Evolutionary conservation across 495 filamentous ascomycete species (phyloP).

Genomic region (Physcia stellaris): DNA sequence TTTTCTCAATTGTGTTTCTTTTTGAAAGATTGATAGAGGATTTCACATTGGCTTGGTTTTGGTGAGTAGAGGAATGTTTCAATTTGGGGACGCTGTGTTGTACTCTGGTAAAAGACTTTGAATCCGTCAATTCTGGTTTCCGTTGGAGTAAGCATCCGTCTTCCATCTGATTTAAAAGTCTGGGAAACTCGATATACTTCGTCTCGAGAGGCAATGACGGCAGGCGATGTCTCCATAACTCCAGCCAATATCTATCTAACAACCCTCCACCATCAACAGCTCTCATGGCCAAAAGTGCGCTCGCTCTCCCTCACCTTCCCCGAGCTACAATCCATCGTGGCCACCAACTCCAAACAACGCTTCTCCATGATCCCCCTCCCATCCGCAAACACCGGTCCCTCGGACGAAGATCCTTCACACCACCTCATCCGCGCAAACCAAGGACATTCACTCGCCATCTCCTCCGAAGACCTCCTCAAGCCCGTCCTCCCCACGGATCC

Average conservation of each 20-base stretch:
- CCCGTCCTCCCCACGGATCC: conserved; percentile 30
- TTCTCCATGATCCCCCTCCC: conserved; percentile 1
- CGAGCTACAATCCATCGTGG: conserved; percentile 60
- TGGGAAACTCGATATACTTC: too few relatives aligned
- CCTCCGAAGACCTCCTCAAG: conserved; percentile 40
- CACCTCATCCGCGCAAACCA: conserved; percentile 90
- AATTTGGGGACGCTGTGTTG: too few relatives aligned
- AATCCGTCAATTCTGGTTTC: too few relatives aligned
- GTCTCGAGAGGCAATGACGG: too few relatives aligned
- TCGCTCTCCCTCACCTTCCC: conserved; percentile 55
- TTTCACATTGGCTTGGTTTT: too few relatives aligned
- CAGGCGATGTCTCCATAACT: too few relatives aligned
- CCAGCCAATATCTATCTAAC: conserved; percentile 1
- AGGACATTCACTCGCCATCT: conserved; percentile 62
- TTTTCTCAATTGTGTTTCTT: conserved; percentile 1
- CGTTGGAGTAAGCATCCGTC: too few relatives aligned
- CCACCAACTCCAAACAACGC: conserved; percentile 76
- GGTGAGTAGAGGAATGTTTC: too few relatives aligned
- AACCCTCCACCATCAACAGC: conserved; percentile 25
- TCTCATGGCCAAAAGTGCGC: conserved; percentile 55
- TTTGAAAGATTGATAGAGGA: not conserved
- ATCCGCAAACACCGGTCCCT: conserved; percentile 11
- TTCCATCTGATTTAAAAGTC: too few relatives aligned
- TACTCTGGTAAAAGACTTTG: too few relatives aligned
- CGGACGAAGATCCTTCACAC: conserved; percentile 37